Evolutionary conservation across 192 early-diverging fungal genomes (phyloP).

Genomic region (Podila epicladia): DNA sequence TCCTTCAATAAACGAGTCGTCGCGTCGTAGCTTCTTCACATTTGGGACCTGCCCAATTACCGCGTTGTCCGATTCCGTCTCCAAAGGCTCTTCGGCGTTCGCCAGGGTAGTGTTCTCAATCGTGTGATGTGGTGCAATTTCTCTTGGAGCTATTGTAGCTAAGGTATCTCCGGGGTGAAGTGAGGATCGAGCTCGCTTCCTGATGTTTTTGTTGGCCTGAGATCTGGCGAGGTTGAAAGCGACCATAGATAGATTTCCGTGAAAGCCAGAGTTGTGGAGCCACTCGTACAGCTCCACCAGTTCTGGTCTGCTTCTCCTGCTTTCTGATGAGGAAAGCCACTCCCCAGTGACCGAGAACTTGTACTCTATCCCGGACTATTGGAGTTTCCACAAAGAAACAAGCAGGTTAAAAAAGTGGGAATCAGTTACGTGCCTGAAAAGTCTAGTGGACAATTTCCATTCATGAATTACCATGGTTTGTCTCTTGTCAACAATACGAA

Average conservation of each 20-base stretch:
- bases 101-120: no score
- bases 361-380: conserved; percentile 40
- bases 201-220: neutral
- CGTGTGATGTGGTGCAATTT: neutral
- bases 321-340: conserved; percentile 32
- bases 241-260: conserved; percentile 10
- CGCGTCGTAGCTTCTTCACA: neutral
- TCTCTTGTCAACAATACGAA: conserved; percentile 34
- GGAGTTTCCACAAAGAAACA: neutral
- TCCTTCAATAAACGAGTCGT: neutral
- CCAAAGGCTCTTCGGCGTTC: no score
- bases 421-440: no score
- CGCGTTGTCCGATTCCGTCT: neutral
- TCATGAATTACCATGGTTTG: conserved; percentile 8
- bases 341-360: conserved; percentile 24
- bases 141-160: neutral
- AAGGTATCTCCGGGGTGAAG: neutral
- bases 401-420: neutral
- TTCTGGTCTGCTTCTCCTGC: conserved; percentile 31
- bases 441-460: neutral
- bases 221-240: neutral
- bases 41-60: neutral
- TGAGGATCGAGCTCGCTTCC: conserved; percentile 16
- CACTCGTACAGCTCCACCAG: conserved; percentile 48
- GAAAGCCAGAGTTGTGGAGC: conserved; percentile 38